Evolutionary conservation across 148 eudicot genomes (phyloP), one percentile per base, ranked within the genome.

Genomic region (Suaeda aralocaspica): DNA sequence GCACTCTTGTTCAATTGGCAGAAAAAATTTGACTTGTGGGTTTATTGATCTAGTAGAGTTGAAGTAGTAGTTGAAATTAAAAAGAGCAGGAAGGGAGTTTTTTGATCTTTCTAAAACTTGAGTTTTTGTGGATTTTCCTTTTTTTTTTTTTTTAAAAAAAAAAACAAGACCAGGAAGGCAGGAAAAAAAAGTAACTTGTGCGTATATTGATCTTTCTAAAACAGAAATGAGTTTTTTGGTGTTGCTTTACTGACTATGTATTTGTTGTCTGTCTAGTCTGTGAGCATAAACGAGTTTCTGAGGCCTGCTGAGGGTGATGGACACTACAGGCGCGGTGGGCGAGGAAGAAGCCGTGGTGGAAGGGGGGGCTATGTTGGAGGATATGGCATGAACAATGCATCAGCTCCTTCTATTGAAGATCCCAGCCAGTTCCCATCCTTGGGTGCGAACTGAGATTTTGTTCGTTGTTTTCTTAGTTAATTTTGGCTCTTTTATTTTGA

Each of bases 281-380:
- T 85, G 72, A 85, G 86, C 84, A 84, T 86, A 18, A 79, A 84
- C 51, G 85, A 86, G 71, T 86, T 86, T 56, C 76, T 86, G 63
- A 86, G 79, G 81, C 87, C 89, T 22, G 75, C 80, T 22, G 87
- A 83, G 1, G 82, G 83, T n/a, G 89, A 81, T 55, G 56, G 73
- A 21, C 59, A 67, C 81, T 52, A 80, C 65, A 77, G 83, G 59
- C 57, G 81, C 0, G 83, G 85, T 25, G 87, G 85, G 12, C 84
- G 89, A 59, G 87, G 87, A 58, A 69, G 87, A 57, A 84, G 89
- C 6, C 77, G 89, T 5, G 83, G 84, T 29, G 82, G 87, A 42
- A 64, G 70, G 26, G 87, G 83, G 59, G 82, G 84, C 59, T 72
- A 36, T 63, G 68, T 75, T 12, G 82, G 87, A 25, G 79, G 84